These are phyloP conservation scores for Chenopodium berlandieri DNA, from an alignment of 148 eudicot species.

Conservation along the genomic window DNA sequence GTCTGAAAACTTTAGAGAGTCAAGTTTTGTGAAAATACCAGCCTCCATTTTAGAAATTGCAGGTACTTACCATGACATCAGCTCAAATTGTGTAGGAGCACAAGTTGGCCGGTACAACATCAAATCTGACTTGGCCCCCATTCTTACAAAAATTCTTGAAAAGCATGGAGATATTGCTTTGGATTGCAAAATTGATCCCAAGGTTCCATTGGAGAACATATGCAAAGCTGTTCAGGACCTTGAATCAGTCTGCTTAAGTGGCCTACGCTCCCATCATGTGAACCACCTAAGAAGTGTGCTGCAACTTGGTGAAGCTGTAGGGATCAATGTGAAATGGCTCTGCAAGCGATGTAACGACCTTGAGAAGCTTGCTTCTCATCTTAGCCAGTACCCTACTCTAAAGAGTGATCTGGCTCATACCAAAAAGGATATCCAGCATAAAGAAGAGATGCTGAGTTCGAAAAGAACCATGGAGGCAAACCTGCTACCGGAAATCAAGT, in stretches of 20 bases:
- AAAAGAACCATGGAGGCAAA: neutral
- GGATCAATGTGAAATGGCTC: conserved; percentile 23
- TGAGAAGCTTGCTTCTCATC: conserved; percentile 15
- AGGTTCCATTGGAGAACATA: conserved; percentile 8
- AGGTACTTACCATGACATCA: conserved; percentile 4
- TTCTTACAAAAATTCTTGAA: conserved; percentile 8
- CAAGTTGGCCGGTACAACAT: conserved; percentile 20
- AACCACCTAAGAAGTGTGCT: conserved; percentile 1
- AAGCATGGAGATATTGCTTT: conserved; percentile 18
- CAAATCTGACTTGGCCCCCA: conserved; percentile 20
- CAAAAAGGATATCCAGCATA: neutral
- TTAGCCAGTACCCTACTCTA: conserved; percentile 11
- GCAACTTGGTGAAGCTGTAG: conserved; percentile 18
- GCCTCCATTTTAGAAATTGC: conserved; percentile 7
- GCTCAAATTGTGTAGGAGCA: neutral
- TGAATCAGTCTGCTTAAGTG: conserved; percentile 14
- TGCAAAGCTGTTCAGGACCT: conserved; percentile 14
- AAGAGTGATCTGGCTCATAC: neutral
- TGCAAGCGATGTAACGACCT: conserved; percentile 11
- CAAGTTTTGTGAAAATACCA: conserved; percentile 4
- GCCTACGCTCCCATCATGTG: conserved; percentile 7
- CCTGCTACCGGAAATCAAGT: conserved; percentile 2
- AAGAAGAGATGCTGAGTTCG: conserved; percentile 1
- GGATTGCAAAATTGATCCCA: conserved; percentile 9
- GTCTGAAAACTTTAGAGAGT: neutral